These are phyloP conservation scores for Rhodotorula taiwanensis DNA, from an alignment of 768 basidiomycete species.

Conservation along the genomic window DNA sequence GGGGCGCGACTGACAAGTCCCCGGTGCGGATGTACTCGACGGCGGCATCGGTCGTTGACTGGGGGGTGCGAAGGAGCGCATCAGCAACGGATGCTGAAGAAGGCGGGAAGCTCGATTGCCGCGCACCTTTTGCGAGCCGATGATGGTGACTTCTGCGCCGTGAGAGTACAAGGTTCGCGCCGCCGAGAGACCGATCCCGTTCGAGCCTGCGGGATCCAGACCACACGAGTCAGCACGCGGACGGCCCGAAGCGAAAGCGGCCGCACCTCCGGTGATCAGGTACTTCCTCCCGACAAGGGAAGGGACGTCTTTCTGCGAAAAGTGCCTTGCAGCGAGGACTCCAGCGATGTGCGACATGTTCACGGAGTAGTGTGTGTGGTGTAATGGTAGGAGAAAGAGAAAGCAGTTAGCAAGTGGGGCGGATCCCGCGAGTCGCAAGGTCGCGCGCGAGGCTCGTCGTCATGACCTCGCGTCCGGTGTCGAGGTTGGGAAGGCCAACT, in stretches of 20 bases:
- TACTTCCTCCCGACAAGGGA: slow-evolving; percentile 9
- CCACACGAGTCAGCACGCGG: background rate
- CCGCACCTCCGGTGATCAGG: slow-evolving; percentile 17
- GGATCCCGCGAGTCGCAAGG: no score
- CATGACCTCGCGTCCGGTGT: no score
- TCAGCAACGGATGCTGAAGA: no score
- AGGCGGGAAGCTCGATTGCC: no score
- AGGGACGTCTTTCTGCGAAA: slow-evolving; percentile 11
- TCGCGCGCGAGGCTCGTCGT: no score
- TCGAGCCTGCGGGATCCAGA: background rate
- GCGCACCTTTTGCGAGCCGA: background rate
- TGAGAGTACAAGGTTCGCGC: slow-evolving; percentile 23
- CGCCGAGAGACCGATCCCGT: slow-evolving; percentile 25
- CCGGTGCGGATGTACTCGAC: slow-evolving; percentile 26
- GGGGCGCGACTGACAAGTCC: slow-evolving; percentile 6
- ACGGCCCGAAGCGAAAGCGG: background rate
- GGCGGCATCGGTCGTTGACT: slow-evolving; percentile 4
- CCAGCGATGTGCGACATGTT: background rate
- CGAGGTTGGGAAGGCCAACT: no score
- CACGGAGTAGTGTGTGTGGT: background rate
- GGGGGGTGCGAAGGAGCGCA: no score
- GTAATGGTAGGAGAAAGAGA: background rate
- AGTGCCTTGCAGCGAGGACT: background rate
- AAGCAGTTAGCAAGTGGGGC: no score
- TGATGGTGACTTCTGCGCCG: slow-evolving; percentile 19